A percentile compares a stretch with the other conserved stretches of the same genome.
These are phyloP conservation scores for Fonsecaea pedrosoi DNA, from an alignment of 2,329 filamentous ascomycete species.

Conservation along the genomic window DNA sequence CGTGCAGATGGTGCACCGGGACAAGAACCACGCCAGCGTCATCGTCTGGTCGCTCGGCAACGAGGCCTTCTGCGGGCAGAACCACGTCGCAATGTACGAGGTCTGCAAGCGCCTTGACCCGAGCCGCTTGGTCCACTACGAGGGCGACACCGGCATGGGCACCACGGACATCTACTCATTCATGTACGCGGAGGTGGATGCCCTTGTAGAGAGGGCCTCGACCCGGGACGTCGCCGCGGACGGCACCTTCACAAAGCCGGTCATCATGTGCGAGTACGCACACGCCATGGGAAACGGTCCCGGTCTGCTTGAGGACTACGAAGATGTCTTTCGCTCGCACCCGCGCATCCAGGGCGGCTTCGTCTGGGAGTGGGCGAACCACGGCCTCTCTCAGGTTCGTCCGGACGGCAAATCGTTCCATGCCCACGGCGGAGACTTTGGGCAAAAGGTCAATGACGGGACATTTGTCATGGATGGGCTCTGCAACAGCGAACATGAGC, in stretches of 20 bases:
- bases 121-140: constrained; percentile 69
- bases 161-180: constrained; percentile 71
- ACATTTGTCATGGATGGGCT: constrained; percentile 70
- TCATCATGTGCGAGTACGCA: constrained; percentile 58
- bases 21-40: constrained; percentile 74
- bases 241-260: constrained; percentile 56
- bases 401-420: constrained; percentile 55
- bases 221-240: constrained; percentile 26
- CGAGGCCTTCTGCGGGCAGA: constrained; percentile 73
- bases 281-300: constrained; percentile 78
- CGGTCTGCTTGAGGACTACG: constrained; percentile 72
- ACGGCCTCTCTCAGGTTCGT: constrained; percentile 55
- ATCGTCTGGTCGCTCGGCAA: constrained; percentile 78
- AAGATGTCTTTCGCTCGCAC: constrained; percentile 67
- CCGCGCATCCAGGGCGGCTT: constrained; percentile 70
- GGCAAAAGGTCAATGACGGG: constrained; percentile 65
- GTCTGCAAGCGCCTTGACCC: constrained; percentile 65
- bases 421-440: constrained; percentile 69
- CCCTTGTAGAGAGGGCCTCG: constrained; percentile 44
- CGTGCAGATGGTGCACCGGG: constrained; percentile 67
- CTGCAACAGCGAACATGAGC: constrained; percentile 60
- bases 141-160: constrained; percentile 66
- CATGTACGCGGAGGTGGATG: constrained; percentile 64
- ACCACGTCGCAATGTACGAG: constrained; percentile 72
- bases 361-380: constrained; percentile 72